Conservation (phyloP, 345 rosid genomes). For the Gynandropsis gynandra region DNA sequence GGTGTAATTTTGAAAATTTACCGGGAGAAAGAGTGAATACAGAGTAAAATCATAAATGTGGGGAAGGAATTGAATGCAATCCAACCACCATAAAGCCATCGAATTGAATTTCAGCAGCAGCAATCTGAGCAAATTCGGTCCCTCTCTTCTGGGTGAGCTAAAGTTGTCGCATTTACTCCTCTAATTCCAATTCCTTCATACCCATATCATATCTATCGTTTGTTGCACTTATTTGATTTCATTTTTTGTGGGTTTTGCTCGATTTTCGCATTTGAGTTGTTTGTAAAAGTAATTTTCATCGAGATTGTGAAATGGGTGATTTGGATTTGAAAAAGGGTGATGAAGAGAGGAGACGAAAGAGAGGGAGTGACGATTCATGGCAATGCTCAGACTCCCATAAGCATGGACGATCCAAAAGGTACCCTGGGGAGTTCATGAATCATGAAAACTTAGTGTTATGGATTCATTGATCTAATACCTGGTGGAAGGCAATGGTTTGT, state of each 20-base stretch:
- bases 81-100: slow-evolving; percentile 46
- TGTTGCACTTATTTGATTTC: not conserved
- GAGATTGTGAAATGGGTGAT: slow-evolving; percentile 33
- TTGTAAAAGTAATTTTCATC: slow-evolving; percentile 15
- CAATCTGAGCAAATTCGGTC: slow-evolving; percentile 37
- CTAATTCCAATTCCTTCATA: slow-evolving; percentile 12
- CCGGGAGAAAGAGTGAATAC: no score
- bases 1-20: no score
- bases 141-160: slow-evolving; percentile 34
- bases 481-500: slow-evolving; percentile 3
- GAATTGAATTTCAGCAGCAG: slow-evolving; percentile 37
- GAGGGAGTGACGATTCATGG: slow-evolving; percentile 31
- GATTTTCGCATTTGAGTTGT: slow-evolving; percentile 4
- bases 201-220: not conserved
- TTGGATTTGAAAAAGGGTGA: slow-evolving; percentile 26
- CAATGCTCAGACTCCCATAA: slow-evolving; percentile 23
- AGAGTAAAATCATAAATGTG: not conserved
- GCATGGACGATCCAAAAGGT: slow-evolving; percentile 90
- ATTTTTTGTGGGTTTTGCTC: slow-evolving; percentile 3
- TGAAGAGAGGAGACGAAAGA: slow-evolving; percentile 24
- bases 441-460: not conserved
- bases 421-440: not conserved
- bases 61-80: slow-evolving; percentile 46
- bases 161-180: slow-evolving; percentile 23
- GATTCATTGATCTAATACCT: not conserved